These are phyloP conservation scores for Zelonia costaricensis DNA, from an alignment of 208 protist genomes.

Conservation along the genomic window DNA sequence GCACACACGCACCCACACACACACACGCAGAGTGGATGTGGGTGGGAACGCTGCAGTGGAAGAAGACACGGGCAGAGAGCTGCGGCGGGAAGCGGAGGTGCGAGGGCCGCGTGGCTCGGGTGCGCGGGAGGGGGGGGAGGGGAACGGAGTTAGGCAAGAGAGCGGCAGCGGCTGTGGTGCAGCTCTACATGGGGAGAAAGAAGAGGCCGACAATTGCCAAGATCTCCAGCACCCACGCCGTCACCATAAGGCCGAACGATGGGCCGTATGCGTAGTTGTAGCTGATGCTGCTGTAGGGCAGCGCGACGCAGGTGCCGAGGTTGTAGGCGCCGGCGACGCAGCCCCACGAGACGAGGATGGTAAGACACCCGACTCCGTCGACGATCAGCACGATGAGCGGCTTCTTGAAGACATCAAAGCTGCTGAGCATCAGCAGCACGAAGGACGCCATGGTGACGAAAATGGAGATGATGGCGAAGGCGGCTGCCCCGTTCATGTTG, in stretches of 20 bases:
- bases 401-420: conserved; percentile 26
- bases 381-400: conserved; percentile 28
- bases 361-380: conserved; percentile 31
- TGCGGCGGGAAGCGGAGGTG: no score
- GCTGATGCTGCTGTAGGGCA: conserved; percentile 21
- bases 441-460: conserved; percentile 33
- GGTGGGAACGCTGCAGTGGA: no score
- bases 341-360: conserved; percentile 41
- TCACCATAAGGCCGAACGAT: conserved; percentile 44
- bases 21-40: no score
- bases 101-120: no score
- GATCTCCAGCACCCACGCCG: conserved; percentile 42
- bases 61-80: no score
- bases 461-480: conserved; percentile 53
- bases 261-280: conserved; percentile 30
- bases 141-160: neutral
- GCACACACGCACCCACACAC: no score
- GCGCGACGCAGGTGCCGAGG: conserved; percentile 26
- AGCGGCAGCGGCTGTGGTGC: neutral
- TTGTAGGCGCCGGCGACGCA: conserved; percentile 36
- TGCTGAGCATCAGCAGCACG: conserved; percentile 23
- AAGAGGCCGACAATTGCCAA: conserved; percentile 29
- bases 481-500: conserved; percentile 38
- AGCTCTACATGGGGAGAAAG: conserved; percentile 29
- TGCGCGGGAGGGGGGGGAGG: no score